Percentiles rank a stretch among this genome's conserved stretches.
Evolutionary conservation across 345 rosid genomes (phyloP).

Genomic region (Zanthoxylum bungeanum): DNA sequence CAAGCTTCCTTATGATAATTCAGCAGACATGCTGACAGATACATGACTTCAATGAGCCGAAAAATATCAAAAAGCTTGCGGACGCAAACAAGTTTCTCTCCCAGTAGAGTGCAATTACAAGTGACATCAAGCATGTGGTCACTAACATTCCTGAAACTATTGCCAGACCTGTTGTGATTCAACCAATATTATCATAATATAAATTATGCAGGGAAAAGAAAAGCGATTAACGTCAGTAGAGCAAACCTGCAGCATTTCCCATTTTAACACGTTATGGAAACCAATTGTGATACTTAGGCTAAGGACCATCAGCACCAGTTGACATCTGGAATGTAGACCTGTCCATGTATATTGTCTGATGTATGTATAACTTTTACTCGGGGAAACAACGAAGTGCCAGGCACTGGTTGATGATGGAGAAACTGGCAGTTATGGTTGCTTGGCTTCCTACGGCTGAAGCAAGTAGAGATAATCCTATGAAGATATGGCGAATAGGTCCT

Average conservation of each 20-base stretch:
- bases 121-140: constrained; percentile 63
- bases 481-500: constrained; percentile 39
- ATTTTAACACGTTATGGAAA: constrained; percentile 37
- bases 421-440: constrained; percentile 59
- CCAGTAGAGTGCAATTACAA: constrained; percentile 54
- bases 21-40: constrained; percentile 37
- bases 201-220: too few relatives aligned
- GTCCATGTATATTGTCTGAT: constrained; percentile 48
- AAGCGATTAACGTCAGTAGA: background rate
- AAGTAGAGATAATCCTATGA: constrained; percentile 39
- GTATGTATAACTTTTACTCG: constrained; percentile 58
- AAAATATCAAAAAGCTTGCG: constrained; percentile 41
- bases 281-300: constrained; percentile 47
- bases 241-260: constrained; percentile 49
- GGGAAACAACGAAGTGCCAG: constrained; percentile 59
- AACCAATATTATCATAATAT: constrained; percentile 1
- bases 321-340: constrained; percentile 58
- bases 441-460: constrained; percentile 55
- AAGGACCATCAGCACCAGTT: constrained; percentile 62
- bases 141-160: constrained; percentile 52
- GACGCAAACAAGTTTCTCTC: constrained; percentile 37
- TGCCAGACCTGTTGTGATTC: constrained; percentile 42
- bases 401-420: constrained; percentile 69
- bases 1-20: constrained; percentile 55
- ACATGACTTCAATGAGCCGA: constrained; percentile 47